Base-by-base conservation (phyloP, 2,329 filamentous ascomycete species). In the Hymenoscyphus infarciens region DNA sequence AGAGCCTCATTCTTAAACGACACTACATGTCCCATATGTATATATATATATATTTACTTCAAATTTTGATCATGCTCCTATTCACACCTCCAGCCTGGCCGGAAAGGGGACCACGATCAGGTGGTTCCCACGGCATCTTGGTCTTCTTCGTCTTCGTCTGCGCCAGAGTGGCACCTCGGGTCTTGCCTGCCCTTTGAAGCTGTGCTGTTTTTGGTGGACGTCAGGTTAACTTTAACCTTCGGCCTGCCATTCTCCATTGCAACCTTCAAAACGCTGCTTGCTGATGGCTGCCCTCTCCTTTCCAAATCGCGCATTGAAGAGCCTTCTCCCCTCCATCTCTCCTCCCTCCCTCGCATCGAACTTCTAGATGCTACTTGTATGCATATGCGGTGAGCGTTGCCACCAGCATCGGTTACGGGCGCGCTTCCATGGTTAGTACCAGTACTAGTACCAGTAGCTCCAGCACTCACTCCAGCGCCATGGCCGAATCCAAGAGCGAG, bases 401-500 rank as follows among this genome's bases (percentile, higher is more conserved):
- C 19, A 22, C 10, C 45, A 42, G 39, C 39, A 52, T 25, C 45
- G 19, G 45, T 8, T 52, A 22, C 13, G 19, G 22, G 19, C 13
- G 19, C 19, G 5, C 35, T 38, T 38, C 35, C 35, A 22, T 25
- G 45, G 45, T 52, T 52, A 25, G 45, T 25, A 19, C 15, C 45
- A 52, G 25, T 27, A 27, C 25, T 27, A 27, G 25, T 27, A 27
- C 25, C 25, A 27, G 45, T 52, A 52, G 45, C 45, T 52, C 45
- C 45, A 52, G 22, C 45, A 52, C 22, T 52, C 45, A 52, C n/a
- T 52, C 42, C 45, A 42, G 39, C 39, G 45, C 45, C 45, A 52
- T 52, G 45, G 45, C 45, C 45, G 45, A 52, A 22, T 22, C 45
- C 25, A 19, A 52, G 19, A 11, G 45, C 45, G 45, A 52, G 45